Evolutionary conservation across 805 yeast genomes (phyloP), one percentile per base, ranked within the genome.

Genomic region (Jamesozyma hellenica): DNA sequence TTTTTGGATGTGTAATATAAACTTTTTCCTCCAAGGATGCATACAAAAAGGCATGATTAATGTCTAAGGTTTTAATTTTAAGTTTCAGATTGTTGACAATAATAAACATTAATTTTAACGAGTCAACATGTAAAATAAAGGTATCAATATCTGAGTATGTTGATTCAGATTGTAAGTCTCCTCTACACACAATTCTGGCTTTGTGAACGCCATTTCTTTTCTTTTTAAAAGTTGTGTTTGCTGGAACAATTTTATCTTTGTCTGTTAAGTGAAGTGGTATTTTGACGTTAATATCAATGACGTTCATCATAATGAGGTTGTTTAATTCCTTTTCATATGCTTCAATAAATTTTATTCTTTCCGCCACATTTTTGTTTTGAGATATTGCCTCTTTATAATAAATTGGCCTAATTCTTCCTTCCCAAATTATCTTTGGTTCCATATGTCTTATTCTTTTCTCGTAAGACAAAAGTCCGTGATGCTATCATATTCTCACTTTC

Each of bases 141-240:
- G 42, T 39, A 9, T 32, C 39, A 29, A 27, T 34, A 3, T 30
- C 25, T 31, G 23, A 17, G 21, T 41, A 43, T 4, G 33, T 35
- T 21, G 5, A 21, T 8, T 21, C 23, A 21, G n/a, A n/a, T 38
- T n/a, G 43, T 15, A 34, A 23, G 25, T 42, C 46, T 12, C 46
- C 46, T 15, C 44, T 25, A 10, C 27, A 14, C 7, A 37, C 42
- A 23, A 32, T 36, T 14, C 43, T 21, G 2, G 41, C 40, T 23
- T 45, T 40, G 17, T 32, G 21, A 3, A 23, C 18, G 2, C 46
- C 42, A 16, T 42, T 38, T n/a, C 42, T 17, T 28, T 39, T 45
- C 3, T 32, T 25, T 15, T n/a, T 26, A 19, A 45, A 45, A 7
- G 37, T 35, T 2, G 23, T 34, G 3, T 38, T 17, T 1, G 11